Evolutionary conservation across 139 green algal species (phyloP).

Genomic region (Chlamydomonas sphaeroides): DNA sequence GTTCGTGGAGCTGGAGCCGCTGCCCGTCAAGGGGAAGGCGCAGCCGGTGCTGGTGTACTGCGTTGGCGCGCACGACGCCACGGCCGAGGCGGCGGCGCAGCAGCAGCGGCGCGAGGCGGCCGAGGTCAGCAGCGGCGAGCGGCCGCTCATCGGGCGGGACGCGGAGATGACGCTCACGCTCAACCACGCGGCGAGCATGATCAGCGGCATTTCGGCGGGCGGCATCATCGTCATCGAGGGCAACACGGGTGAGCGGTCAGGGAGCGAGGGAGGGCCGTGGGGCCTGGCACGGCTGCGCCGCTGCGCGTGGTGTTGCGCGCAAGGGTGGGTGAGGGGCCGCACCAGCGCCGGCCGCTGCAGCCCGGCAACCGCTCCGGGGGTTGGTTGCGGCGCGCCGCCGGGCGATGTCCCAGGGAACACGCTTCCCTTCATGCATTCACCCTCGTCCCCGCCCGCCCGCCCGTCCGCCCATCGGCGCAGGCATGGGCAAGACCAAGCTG

Average conservation of each 20-base stretch:
- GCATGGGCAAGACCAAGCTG: constrained; percentile 78
- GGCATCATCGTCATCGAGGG: constrained; percentile 77
- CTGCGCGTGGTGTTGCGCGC: no score
- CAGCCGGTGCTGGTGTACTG: constrained; percentile 47
- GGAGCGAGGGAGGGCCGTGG: no score
- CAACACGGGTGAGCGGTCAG: constrained; percentile 55
- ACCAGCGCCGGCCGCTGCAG: no score
- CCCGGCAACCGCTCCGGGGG: no score
- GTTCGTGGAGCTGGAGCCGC: constrained; percentile 56
- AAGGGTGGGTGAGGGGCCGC: no score
- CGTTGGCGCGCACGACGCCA: constrained; percentile 31
- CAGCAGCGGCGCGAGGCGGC: constrained; percentile 33
- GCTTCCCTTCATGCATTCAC: no score
- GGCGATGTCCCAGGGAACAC: no score
- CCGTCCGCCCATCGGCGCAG: no score
- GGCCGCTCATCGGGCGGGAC: constrained; percentile 53
- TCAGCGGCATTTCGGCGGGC: constrained; percentile 46
- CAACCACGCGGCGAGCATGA: constrained; percentile 52
- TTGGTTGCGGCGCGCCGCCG: no score
- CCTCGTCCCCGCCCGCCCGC: no score
- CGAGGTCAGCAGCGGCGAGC: constrained; percentile 43
- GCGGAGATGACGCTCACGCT: constrained; percentile 54
- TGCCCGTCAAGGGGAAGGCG: constrained; percentile 72
- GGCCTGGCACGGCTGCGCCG: no score
- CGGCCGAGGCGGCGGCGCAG: constrained; percentile 25